Evolutionary conservation across 2,329 filamentous ascomycete species (phyloP).

Genomic region (Bisporella sp.): DNA sequence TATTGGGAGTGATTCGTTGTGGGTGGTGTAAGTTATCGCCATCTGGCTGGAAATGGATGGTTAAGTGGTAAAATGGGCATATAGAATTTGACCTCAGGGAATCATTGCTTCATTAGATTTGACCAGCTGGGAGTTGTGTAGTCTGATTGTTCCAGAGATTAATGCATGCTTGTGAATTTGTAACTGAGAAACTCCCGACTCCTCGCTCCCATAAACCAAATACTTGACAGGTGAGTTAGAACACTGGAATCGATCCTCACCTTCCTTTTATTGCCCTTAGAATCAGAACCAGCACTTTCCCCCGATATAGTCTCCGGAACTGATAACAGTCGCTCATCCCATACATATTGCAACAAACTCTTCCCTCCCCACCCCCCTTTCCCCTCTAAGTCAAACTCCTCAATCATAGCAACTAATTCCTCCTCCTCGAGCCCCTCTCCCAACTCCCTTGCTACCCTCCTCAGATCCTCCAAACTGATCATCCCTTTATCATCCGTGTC

Average conservation of each 20-base stretch:
- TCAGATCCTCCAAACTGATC: slow-evolving; percentile 82
- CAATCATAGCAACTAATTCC: slow-evolving; percentile 92
- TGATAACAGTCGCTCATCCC: slow-evolving; percentile 17
- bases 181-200: neutral
- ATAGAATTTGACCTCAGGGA: no score
- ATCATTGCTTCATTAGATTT: no score
- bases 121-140: no score
- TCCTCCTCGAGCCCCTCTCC: slow-evolving; percentile 91
- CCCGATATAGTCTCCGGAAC: neutral
- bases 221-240: neutral
- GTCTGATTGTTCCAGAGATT: neutral
- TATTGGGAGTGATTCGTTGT: no score
- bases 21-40: no score
- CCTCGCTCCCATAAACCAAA: neutral
- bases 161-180: neutral
- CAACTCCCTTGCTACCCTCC: slow-evolving; percentile 80
- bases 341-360: slow-evolving; percentile 46
- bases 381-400: slow-evolving; percentile 92
- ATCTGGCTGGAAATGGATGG: no score
- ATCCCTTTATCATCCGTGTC: slow-evolving; percentile 88
- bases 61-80: no score
- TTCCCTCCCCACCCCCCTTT: slow-evolving; percentile 68
- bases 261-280: neutral
- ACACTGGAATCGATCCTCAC: neutral
- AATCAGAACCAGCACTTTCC: neutral